These are phyloP conservation scores for Astrothelium macrocarpum DNA, from an alignment of 495 filamentous ascomycete genomes.

Conservation along the genomic window DNA sequence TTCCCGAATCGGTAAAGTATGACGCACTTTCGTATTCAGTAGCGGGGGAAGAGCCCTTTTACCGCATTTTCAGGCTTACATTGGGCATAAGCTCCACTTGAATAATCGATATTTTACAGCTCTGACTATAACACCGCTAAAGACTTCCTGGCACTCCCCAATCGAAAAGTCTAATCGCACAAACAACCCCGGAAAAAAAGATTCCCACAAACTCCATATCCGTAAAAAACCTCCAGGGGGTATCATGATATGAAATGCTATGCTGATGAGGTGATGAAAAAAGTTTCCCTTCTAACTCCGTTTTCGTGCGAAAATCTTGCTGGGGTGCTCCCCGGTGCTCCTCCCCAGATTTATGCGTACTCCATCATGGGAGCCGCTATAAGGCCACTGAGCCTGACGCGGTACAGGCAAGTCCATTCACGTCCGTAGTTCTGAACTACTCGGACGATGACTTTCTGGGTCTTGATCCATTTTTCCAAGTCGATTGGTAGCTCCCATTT, in stretches of 20 bases:
- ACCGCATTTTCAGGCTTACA: neutral
- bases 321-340: neutral
- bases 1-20: constrained; percentile 2
- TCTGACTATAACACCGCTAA: neutral
- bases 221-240: too few species aligned
- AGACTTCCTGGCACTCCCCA: neutral
- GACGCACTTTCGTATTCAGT: neutral
- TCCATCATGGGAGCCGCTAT: neutral
- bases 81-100: neutral
- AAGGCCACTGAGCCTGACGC: constrained; percentile 15
- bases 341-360: neutral
- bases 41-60: neutral
- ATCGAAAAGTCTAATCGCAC: neutral
- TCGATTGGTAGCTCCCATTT: constrained; percentile 39
- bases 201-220: too few species aligned
- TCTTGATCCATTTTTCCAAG: constrained; percentile 28
- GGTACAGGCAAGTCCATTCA: constrained; percentile 53
- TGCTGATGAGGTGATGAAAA: too few species aligned
- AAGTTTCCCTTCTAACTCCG: neutral
- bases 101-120: neutral
- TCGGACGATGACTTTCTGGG: constrained; percentile 40
- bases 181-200: neutral
- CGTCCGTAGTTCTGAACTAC: constrained; percentile 45
- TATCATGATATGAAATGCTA: too few species aligned
- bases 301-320: too few species aligned